Evolutionary conservation across 176 grass and related monocot species (phyloP).

Genomic region (Canna indica): DNA sequence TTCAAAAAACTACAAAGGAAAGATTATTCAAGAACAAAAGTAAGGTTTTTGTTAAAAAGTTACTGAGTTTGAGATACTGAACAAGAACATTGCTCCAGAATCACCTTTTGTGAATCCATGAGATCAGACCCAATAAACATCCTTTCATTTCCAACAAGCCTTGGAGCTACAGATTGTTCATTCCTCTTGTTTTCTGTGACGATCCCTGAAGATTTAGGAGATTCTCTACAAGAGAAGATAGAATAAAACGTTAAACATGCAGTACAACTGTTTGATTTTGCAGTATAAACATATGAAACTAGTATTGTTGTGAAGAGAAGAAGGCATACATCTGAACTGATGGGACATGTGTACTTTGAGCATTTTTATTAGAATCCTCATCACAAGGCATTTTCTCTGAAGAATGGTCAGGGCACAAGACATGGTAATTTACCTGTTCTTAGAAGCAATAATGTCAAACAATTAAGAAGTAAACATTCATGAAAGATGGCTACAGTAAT

Average conservation of each 20-base stretch:
- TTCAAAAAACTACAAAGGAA: not conserved
- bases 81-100: not conserved
- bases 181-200: not conserved
- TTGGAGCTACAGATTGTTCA: not conserved
- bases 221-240: not conserved
- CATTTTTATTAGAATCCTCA: not conserved
- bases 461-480: not conserved
- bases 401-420: constrained; percentile 12
- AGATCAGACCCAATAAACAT: constrained; percentile 4
- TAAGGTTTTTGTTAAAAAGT: not conserved
- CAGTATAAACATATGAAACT: not conserved
- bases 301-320: not conserved
- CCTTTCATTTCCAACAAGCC: not conserved
- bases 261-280: no score
- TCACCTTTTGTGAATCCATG: constrained; percentile 11
- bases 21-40: not conserved
- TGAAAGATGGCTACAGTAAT: not conserved
- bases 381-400: constrained; percentile 7
- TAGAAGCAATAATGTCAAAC: not conserved
- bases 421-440: constrained; percentile 13
- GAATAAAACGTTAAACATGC: not conserved
- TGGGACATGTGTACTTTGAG: not conserved
- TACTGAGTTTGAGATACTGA: not conserved
- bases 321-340: constrained; percentile 8
- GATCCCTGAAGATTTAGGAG: not conserved